Evolutionary conservation across 225 moss, liverwort and hornwort genomes (phyloP).

Genomic region (Marchantia paleacea): DNA sequence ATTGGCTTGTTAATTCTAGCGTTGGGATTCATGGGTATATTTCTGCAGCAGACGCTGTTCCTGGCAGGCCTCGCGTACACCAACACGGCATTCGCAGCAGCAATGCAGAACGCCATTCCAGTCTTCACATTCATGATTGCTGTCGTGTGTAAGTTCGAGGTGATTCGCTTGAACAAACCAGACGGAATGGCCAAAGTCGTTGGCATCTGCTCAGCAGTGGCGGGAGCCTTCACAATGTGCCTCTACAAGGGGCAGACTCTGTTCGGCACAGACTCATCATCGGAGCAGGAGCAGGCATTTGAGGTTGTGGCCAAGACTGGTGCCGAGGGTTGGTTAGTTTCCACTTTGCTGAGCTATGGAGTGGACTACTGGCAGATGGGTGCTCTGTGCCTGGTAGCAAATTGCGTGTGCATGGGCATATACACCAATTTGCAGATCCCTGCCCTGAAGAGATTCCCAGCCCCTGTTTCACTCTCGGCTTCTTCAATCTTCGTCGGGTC

Average conservation of each 20-base stretch:
- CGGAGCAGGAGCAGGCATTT: neutral
- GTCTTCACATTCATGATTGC: constrained; percentile 54
- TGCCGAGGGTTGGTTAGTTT: constrained; percentile 30
- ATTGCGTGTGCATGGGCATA: constrained; percentile 45
- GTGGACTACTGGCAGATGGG: constrained; percentile 40
- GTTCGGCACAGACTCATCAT: constrained; percentile 20
- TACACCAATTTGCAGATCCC: constrained; percentile 51
- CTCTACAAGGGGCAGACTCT: constrained; percentile 38
- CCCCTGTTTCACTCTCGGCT: too few relatives aligned
- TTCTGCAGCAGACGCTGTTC: constrained; percentile 44
- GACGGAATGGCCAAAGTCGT: constrained; percentile 45
- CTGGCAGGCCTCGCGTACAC: constrained; percentile 43
- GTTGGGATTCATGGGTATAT: constrained; percentile 38
- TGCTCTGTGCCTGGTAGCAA: constrained; percentile 37
- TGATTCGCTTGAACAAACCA: constrained; percentile 31
- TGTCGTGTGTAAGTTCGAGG: constrained; percentile 33
- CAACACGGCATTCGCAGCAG: constrained; percentile 45
- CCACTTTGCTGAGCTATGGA: constrained; percentile 22
- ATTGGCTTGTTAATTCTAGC: constrained; percentile 23
- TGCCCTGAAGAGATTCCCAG: too few relatives aligned
- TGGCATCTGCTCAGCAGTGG: constrained; percentile 31
- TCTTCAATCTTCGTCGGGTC: too few relatives aligned
- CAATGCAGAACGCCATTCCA: constrained; percentile 53
- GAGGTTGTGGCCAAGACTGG: neutral
- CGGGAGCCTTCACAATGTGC: constrained; percentile 40